Evolutionary conservation across 2,329 filamentous ascomycete species (phyloP).

Genomic region (Penicillium griseofulvum): DNA sequence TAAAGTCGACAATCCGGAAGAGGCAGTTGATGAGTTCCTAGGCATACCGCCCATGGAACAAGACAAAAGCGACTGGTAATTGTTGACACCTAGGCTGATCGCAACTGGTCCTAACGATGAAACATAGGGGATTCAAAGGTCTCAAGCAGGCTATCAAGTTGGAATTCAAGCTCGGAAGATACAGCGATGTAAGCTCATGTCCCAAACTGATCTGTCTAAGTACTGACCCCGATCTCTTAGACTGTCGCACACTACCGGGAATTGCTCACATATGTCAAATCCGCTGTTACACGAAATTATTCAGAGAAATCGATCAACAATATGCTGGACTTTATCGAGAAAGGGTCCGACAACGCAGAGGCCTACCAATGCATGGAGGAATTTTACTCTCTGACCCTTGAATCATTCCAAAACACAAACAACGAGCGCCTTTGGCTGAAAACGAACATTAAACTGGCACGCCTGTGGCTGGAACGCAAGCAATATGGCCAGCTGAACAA

Average conservation of each 20-base stretch:
- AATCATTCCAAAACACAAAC: slow-evolving; percentile 95
- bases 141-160: slow-evolving; percentile 97
- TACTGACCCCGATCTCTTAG: slow-evolving; percentile 45
- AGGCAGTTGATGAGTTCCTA: slow-evolving; percentile 90
- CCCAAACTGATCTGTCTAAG: not conserved
- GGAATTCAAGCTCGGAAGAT: slow-evolving; percentile 88
- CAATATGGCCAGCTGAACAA: slow-evolving; percentile 77
- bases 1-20: slow-evolving; percentile 80
- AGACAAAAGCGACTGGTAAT: slow-evolving; percentile 89
- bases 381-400: slow-evolving; percentile 89
- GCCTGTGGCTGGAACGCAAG: slow-evolving; percentile 85
- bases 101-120: slow-evolving; percentile 20
- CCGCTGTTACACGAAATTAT: slow-evolving; percentile 94
- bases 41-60: slow-evolving; percentile 77
- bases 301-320: slow-evolving; percentile 99
- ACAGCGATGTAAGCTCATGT: slow-evolving; percentile 64
- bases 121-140: slow-evolving; percentile 79
- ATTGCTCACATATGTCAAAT: slow-evolving; percentile 95
- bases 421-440: slow-evolving; percentile 97
- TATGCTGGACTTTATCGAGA: slow-evolving; percentile 97
- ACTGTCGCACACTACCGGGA: slow-evolving; percentile 90
- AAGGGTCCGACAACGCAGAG: slow-evolving; percentile 70
- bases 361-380: slow-evolving; percentile 83
- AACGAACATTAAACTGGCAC: slow-evolving; percentile 95
- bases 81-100: not conserved